Evolutionary conservation across 805 yeast species (phyloP).

Genomic region (Kodamaea kaohsiungensis): DNA sequence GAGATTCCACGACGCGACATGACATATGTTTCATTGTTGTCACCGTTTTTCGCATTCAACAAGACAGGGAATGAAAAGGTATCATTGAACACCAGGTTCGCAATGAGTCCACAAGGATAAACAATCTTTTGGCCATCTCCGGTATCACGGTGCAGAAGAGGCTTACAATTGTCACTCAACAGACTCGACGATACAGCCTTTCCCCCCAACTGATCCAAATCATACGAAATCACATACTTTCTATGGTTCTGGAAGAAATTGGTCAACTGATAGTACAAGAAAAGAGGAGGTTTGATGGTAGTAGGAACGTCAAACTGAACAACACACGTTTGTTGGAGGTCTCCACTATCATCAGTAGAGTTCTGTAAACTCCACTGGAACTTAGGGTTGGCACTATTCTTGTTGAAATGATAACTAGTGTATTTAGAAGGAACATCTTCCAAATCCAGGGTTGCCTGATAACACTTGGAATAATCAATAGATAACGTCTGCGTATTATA

Average conservation of each 20-base stretch:
- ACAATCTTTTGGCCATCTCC: conserved; percentile 38
- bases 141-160: conserved; percentile 27
- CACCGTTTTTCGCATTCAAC: conserved; percentile 45
- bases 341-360: conserved; percentile 35
- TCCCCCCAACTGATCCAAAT: conserved; percentile 80
- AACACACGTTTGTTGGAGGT: conserved; percentile 49
- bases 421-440: conserved; percentile 59
- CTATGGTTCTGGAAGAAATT: conserved; percentile 95
- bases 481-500: conserved; percentile 72
- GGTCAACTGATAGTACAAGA: conserved; percentile 80
- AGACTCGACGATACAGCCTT: conserved; percentile 55
- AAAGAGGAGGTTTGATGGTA: conserved; percentile 69
- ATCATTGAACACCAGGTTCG: conserved; percentile 91
- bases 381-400: conserved; percentile 35
- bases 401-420: conserved; percentile 61
- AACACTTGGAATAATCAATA: conserved; percentile 76
- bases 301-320: conserved; percentile 73
- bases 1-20: conserved; percentile 66
- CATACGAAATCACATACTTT: conserved; percentile 84
- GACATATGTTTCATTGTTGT: conserved; percentile 43
- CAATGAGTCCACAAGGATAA: conserved; percentile 95
- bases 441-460: conserved; percentile 37
- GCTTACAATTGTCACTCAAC: conserved; percentile 44
- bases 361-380: conserved; percentile 65
- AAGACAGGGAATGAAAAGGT: conserved; percentile 60